phyloP scores from a whole-genome alignment of 1,284 basidiomycete species.

The Mycosarcoma maydis region DNA sequence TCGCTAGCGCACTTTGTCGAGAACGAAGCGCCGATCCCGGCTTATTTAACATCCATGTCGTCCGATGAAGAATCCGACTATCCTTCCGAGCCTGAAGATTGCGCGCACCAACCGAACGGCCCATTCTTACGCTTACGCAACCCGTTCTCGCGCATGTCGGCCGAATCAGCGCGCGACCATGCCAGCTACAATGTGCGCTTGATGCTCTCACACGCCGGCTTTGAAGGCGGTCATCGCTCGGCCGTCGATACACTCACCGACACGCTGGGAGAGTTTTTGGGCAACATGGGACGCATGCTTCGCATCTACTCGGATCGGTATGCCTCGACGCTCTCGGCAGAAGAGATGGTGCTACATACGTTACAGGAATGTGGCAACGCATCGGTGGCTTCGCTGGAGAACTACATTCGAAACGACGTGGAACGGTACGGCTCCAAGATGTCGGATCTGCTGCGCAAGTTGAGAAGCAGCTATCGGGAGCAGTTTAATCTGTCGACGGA shows the following conservation, averaged over 20 bases:
- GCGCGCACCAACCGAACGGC: not conserved
- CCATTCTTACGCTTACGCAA: not conserved
- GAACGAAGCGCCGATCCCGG: constrained; percentile 61
- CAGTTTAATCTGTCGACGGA: constrained; percentile 71
- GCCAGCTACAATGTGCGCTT: constrained; percentile 45
- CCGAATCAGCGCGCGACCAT: constrained; percentile 44
- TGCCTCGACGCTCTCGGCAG: constrained; percentile 78
- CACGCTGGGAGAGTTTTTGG: constrained; percentile 81
- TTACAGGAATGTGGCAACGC: constrained; percentile 86
- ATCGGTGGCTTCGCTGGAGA: constrained; percentile 79
- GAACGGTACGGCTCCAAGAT: constrained; percentile 81
- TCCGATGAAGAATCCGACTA: constrained; percentile 59
- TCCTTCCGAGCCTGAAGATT: constrained; percentile 46
- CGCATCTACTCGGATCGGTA: constrained; percentile 84
- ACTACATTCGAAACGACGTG: constrained; percentile 89
- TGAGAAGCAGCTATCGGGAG: constrained; percentile 82
- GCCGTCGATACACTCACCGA: constrained; percentile 83
- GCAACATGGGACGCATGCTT: constrained; percentile 86
- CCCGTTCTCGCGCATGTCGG: constrained; percentile 24
- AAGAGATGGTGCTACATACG: constrained; percentile 92
- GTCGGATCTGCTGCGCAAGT: constrained; percentile 83
- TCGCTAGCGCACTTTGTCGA: constrained; percentile 55
- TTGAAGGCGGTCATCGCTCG: constrained; percentile 60
- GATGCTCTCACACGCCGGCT: constrained; percentile 61
- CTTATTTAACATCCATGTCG: constrained; percentile 51